Evolutionary conservation across 352 stramenopile species (phyloP), one percentile per base, ranked within the genome.

Genomic region (Phytophthora sp.): DNA sequence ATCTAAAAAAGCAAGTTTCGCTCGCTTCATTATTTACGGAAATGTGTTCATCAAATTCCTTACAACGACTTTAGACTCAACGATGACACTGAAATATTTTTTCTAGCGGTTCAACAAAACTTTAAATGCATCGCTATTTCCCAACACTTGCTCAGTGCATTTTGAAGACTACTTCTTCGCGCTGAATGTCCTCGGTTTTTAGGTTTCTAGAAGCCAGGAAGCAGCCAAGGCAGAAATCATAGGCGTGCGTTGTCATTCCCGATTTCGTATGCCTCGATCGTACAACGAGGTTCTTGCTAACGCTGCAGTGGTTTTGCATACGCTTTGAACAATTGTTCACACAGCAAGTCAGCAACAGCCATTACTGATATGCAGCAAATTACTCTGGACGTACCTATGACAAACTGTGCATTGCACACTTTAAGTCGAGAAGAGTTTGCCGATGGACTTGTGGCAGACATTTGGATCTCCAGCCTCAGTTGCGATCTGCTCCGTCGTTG

Each of bases 191-290:
- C 35, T 51, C 31, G 2, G 66, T 64, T 12, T 61, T 50, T 35
- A 67, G 61, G 21, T 67, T 70, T 15, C 55, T 74, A 17, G 54
- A 58, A 4, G 58, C 58, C 35, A 82, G 37, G 35, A 72, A 77
- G 48, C 74, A 82, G 23, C 67, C 55, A 37, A 82, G 54, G 38
- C 74, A 82, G 31, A 79, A 82, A 31, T 58, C 45, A 43, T 75
- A 82, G 2, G 60, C 35, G 43, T 63, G 60, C 4, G 39, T 5
- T 15, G 54, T 28, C 52, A 77, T 54, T 1, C 61, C 55, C 28
- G 43, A 17, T 30, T 30, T 63, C 10, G 20, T 34, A n/a, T 66
- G 49, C 0, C 42, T 55, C 17, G 51, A 60, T 20, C 39, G 55
- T 43, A 74, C 49, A 10, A 72, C 54, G 7, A 77, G 44, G 1